These are phyloP conservation scores for Eutrema japonicum DNA, from an alignment of 345 rosid genomes.

Conservation along the genomic window DNA sequence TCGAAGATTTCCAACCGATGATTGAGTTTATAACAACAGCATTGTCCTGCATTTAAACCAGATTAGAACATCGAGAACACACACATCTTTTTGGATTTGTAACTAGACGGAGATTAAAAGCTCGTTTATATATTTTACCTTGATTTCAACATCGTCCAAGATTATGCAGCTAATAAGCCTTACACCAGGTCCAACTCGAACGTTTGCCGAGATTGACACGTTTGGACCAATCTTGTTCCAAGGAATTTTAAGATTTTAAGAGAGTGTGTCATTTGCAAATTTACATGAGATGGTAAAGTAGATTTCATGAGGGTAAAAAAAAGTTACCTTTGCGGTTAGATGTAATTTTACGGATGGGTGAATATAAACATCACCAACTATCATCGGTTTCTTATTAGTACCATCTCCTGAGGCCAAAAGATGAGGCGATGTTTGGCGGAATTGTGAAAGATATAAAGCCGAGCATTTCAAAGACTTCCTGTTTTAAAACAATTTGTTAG, in stretches of 20 bases:
- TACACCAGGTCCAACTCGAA: constrained; percentile 87
- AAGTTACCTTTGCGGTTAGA: constrained; percentile 76
- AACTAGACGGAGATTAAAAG: not conserved
- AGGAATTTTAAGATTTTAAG: not conserved
- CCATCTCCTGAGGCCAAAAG: constrained; percentile 68
- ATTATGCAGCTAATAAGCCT: constrained; percentile 83
- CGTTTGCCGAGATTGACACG: constrained; percentile 86
- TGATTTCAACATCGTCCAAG: constrained; percentile 72
- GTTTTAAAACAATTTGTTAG: constrained; percentile 23
- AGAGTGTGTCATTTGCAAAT: not conserved
- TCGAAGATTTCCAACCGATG: constrained; percentile 81
- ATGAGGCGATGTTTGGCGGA: constrained; percentile 56
- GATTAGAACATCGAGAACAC: not conserved
- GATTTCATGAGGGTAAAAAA: not conserved
- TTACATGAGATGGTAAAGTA: not conserved
- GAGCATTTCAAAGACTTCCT: constrained; percentile 80
- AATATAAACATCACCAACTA: constrained; percentile 73
- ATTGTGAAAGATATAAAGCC: constrained; percentile 69
- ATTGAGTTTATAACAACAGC: constrained; percentile 74
- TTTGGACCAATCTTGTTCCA: constrained; percentile 80
- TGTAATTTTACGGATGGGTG: constrained; percentile 90
- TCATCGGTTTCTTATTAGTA: constrained; percentile 49
- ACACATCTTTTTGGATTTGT: not conserved
- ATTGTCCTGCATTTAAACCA: constrained; percentile 59
- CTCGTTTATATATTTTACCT: constrained; percentile 42